phyloP scores from a whole-genome alignment of 768 basidiomycete species.

The Tylopilus felleus region DNA sequence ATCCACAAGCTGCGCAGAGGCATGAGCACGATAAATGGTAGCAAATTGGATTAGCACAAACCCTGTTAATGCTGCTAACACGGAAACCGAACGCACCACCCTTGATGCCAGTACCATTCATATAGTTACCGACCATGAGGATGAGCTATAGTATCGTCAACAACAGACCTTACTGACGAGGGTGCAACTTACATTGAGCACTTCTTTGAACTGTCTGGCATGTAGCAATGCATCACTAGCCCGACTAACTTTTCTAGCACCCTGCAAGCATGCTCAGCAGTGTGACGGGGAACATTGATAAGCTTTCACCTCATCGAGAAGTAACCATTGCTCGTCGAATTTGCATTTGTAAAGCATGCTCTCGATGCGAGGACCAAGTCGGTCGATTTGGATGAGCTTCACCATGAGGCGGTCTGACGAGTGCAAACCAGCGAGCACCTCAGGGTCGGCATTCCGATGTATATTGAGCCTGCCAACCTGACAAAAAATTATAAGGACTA shows the following conservation, averaged over 20 bases:
- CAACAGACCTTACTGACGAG: neutral
- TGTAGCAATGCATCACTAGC: conserved; percentile 77
- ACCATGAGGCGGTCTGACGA: conserved; percentile 97
- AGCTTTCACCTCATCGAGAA: conserved; percentile 71
- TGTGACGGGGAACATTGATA: neutral
- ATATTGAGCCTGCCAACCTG: conserved; percentile 87
- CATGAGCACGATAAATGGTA: neutral
- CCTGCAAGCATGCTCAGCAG: conserved; percentile 40
- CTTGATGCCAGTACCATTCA: conserved; percentile 95
- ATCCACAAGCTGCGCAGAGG: conserved; percentile 75
- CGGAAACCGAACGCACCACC: conserved; percentile 97
- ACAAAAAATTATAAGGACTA: neutral
- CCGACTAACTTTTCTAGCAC: conserved; percentile 73
- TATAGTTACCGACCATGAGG: conserved; percentile 93
- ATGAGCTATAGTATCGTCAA: conserved; percentile 56
- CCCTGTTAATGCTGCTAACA: conserved; percentile 97
- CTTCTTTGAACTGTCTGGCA: conserved; percentile 85
- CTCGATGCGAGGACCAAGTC: conserved; percentile 81
- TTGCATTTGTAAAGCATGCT: conserved; percentile 92
- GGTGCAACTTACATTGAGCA: conserved; percentile 64
- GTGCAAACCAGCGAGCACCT: conserved; percentile 86
- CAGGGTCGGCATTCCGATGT: conserved; percentile 81
- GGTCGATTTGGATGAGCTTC: conserved; percentile 90
- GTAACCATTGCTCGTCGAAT: conserved; percentile 80
- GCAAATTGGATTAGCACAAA: conserved; percentile 26